Conservation (phyloP, 768 basidiomycete genomes). For the Russula emetica region DNA sequence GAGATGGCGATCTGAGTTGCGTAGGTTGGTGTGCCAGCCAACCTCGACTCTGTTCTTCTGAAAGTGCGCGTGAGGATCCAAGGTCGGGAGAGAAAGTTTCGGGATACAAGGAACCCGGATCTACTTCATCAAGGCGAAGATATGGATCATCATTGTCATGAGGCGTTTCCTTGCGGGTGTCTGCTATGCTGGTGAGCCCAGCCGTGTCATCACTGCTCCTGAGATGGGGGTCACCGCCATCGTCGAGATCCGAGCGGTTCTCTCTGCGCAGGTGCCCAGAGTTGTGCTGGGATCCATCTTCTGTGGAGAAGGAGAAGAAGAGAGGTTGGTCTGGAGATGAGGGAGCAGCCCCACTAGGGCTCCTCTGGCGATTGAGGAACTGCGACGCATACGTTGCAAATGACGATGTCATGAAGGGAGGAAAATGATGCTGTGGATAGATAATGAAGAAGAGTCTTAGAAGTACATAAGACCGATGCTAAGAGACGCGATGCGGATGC, state of each 20-base stretch:
- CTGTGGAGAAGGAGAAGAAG: conserved; percentile 85
- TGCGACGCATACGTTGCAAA: conserved; percentile 82
- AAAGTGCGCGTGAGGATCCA: conserved; percentile 32
- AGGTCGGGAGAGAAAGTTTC: conserved; percentile 40
- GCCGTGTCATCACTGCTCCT: conserved; percentile 38
- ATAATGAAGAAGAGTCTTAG: conserved; percentile 5
- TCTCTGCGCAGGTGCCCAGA: conserved; percentile 36
- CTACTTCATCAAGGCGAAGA: conserved; percentile 69
- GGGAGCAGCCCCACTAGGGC: conserved; percentile 38
- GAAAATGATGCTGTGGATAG: background rate
- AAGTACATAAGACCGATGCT: conserved; percentile 13
- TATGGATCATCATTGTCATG: conserved; percentile 73
- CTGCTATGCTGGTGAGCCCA: conserved; percentile 34
- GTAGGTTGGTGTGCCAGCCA: conserved; percentile 78
- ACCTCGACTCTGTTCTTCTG: conserved; percentile 42
- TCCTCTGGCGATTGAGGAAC: conserved; percentile 61
- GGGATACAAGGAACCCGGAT: conserved; percentile 39
- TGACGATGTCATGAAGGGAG: conserved; percentile 50
- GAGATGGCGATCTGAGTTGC: conserved; percentile 50
- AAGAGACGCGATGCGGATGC: background rate
- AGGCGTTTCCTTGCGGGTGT: conserved; percentile 27
- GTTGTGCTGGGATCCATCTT: conserved; percentile 53
- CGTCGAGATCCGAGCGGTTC: conserved; percentile 55
- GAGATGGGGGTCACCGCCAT: conserved; percentile 75
- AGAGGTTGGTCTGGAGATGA: conserved; percentile 68